Evolutionary conservation across 768 basidiomycete genomes (phyloP).

Genomic region (Lactifluus volemus): DNA sequence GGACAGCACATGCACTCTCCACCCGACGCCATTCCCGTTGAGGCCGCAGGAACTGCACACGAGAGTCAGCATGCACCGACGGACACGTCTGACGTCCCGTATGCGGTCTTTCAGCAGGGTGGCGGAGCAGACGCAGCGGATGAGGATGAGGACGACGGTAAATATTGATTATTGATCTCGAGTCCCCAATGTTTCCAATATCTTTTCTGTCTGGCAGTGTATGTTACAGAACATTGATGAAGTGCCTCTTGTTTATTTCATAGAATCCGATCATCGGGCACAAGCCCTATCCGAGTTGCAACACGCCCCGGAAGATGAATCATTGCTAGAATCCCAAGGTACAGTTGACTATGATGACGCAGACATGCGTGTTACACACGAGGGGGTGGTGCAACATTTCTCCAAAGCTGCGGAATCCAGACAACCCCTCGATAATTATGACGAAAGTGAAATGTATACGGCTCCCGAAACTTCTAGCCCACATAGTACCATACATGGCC

Average conservation of each 20-base stretch:
- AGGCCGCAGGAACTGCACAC: constrained; percentile 1
- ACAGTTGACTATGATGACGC: constrained; percentile 5
- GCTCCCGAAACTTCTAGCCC: constrained; percentile 3
- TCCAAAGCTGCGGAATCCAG: neutral
- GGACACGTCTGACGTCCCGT: neutral
- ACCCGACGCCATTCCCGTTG: constrained; percentile 12
- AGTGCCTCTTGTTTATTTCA: constrained; percentile 8
- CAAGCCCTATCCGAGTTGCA: constrained; percentile 3
- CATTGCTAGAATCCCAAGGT: neutral
- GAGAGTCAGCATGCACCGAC: constrained; percentile 21
- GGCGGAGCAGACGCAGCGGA: constrained; percentile 16
- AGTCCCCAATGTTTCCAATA: constrained; percentile 19
- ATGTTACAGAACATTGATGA: constrained; percentile 18
- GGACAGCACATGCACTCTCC: constrained; percentile 24
- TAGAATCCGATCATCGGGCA: constrained; percentile 15
- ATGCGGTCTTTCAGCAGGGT: constrained; percentile 11
- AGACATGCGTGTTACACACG: constrained; percentile 14
- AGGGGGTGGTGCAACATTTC: neutral
- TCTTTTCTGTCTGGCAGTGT: constrained; percentile 15
- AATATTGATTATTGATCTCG: constrained; percentile 30
- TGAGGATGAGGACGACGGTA: constrained; percentile 31
- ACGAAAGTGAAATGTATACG: constrained; percentile 6
- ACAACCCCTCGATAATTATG: neutral
- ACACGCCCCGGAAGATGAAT: neutral
- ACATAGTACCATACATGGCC: neutral